Evolutionary conservation across 495 filamentous ascomycete genomes (phyloP).

Genomic region (Penicillium alfredii): DNA sequence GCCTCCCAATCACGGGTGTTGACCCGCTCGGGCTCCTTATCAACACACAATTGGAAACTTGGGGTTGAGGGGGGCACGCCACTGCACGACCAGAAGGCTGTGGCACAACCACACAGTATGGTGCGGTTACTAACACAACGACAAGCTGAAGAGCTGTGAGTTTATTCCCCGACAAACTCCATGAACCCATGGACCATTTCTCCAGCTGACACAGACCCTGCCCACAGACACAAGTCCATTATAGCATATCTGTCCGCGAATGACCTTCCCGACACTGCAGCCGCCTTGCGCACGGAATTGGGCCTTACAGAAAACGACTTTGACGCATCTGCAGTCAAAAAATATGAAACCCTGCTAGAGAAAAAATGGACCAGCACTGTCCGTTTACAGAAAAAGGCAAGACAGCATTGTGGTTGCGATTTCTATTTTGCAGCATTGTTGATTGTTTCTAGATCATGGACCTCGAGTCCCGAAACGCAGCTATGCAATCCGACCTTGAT

Average conservation of each 20-base stretch:
- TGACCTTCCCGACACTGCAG: constrained; percentile 57
- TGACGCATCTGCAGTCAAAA: constrained; percentile 71
- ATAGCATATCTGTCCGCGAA: constrained; percentile 74
- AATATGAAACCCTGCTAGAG: constrained; percentile 84
- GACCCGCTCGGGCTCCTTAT: too few relatives aligned
- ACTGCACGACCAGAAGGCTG: too few relatives aligned
- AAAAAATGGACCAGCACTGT: constrained; percentile 96
- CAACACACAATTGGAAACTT: too few relatives aligned
- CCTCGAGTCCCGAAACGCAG: constrained; percentile 62
- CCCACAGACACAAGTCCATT: constrained; percentile 73
- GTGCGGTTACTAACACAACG: constrained; percentile 49
- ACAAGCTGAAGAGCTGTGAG: constrained; percentile 83
- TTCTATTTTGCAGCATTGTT: neutral
- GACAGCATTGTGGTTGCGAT: constrained; percentile 5
- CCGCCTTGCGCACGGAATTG: constrained; percentile 50
- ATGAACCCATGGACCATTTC: constrained; percentile 8
- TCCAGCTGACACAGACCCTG: neutral
- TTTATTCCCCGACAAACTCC: too few relatives aligned
- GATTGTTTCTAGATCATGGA: constrained; percentile 72
- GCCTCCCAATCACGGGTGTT: too few relatives aligned
- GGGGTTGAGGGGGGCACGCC: too few relatives aligned
- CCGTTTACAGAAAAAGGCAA: constrained; percentile 83
- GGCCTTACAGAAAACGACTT: constrained; percentile 61
- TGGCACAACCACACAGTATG: too few relatives aligned
- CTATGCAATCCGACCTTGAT: constrained; percentile 75